phyloP scores from a whole-genome alignment of 768 basidiomycete species.

The Tricholomella constricta region DNA sequence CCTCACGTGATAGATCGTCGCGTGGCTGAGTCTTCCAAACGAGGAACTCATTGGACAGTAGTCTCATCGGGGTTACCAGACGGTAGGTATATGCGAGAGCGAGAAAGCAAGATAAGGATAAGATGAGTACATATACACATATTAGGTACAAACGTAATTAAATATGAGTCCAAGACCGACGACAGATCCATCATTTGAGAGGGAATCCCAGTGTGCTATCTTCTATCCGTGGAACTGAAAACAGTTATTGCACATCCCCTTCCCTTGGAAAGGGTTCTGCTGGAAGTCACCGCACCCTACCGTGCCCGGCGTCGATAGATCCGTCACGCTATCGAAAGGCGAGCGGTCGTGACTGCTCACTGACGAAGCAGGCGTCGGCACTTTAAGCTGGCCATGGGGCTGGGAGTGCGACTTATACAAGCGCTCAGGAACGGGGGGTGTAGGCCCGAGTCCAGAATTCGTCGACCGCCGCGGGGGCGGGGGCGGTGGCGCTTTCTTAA shows the following conservation, averaged over 20 bases:
- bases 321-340: slow-evolving; percentile 66
- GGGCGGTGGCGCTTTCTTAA: slow-evolving; percentile 60
- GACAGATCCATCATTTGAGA: not conserved
- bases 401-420: slow-evolving; percentile 25
- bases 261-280: slow-evolving; percentile 67
- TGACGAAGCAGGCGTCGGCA: slow-evolving; percentile 36
- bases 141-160: slow-evolving; percentile 12
- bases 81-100: not conserved
- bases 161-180: not conserved
- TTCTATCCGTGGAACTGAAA: slow-evolving; percentile 49
- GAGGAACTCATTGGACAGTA: not conserved
- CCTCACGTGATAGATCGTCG: slow-evolving; percentile 11
- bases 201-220: not conserved
- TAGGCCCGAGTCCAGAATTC: slow-evolving; percentile 27
- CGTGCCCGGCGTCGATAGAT: slow-evolving; percentile 34
- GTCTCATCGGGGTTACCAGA: not conserved
- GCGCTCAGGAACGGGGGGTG: slow-evolving; percentile 53
- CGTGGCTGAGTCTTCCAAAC: not conserved
- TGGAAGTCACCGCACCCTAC: slow-evolving; percentile 54
- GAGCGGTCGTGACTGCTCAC: slow-evolving; percentile 45
- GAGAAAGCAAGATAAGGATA: slow-evolving; percentile 6
- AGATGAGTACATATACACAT: slow-evolving; percentile 7
- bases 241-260: slow-evolving; percentile 69
- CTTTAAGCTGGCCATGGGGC: slow-evolving; percentile 18
- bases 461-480: slow-evolving; percentile 61